Evolutionary conservation across 495 filamentous ascomycete species (phyloP).

Genomic region (Tuber aestivum): DNA sequence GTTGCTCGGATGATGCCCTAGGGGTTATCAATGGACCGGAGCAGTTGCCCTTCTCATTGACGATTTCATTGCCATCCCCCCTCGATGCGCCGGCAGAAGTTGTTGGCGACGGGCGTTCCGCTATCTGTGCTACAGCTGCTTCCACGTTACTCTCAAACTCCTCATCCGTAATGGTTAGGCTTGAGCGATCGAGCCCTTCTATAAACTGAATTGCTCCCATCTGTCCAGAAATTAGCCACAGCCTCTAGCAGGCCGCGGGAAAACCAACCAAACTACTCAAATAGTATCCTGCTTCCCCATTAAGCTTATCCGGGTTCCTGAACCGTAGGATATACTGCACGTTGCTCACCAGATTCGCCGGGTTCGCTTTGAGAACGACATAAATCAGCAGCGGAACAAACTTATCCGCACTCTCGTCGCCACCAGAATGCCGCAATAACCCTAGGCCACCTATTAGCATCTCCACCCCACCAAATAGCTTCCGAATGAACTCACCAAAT

Average conservation of each 20-base stretch:
- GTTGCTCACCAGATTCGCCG: slow-evolving; percentile 91
- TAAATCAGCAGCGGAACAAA: slow-evolving; percentile 96
- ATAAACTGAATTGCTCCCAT: slow-evolving; percentile 97
- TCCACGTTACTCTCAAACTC: slow-evolving; percentile 96
- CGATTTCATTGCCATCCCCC: slow-evolving; percentile 48
- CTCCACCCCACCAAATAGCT: neutral
- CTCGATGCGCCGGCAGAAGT: slow-evolving; percentile 50
- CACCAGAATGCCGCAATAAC: slow-evolving; percentile 83
- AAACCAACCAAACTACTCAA: slow-evolving; percentile 78
- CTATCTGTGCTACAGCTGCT: slow-evolving; percentile 90
- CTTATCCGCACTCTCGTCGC: slow-evolving; percentile 89
- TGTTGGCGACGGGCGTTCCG: slow-evolving; percentile 59
- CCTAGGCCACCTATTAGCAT: slow-evolving; percentile 47
- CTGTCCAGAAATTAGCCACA: slow-evolving; percentile 45
- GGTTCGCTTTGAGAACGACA: slow-evolving; percentile 88
- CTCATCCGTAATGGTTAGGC: slow-evolving; percentile 83
- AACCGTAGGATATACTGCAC: slow-evolving; percentile 97
- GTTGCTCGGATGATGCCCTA: slow-evolving; percentile 47
- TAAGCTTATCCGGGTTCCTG: slow-evolving; percentile 92
- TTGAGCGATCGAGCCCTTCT: slow-evolving; percentile 90
- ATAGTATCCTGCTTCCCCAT: slow-evolving; percentile 96
- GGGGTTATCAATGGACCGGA: slow-evolving; percentile 40
- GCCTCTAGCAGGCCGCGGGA: neutral
- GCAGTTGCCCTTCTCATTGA: slow-evolving; percentile 44
- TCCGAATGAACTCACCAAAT: slow-evolving; percentile 60